Evolutionary conservation across 345 rosid species (phyloP), one percentile per base, ranked within the genome.

Genomic region (Pseudoturritis turrita): DNA sequence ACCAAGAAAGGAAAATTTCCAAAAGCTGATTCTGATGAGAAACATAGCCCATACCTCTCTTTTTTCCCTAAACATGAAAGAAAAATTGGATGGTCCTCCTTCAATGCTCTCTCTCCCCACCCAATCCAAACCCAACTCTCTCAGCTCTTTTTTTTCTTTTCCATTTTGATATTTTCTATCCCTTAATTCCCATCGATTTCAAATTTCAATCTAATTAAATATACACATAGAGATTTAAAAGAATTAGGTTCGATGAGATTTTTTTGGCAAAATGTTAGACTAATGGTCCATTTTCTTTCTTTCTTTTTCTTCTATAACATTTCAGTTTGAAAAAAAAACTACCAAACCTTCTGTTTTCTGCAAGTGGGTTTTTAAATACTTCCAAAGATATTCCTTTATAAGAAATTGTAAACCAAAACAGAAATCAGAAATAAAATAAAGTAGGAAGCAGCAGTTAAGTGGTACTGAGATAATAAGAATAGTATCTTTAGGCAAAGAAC

Each of bases 281-380:
- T 54, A 55, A 78, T 69, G 76, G 87, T 84, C 81, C 67, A 74
- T 70, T 82, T 79, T 39, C 17, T 62, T 75, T 60, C 51, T 75
- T 69, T 59, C 71, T 62, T 74, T 82, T 56, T 39, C 25, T 37
- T 65, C n/a, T 15, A 44, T 72, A 77, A 80, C 74, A 74, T 63
- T 74, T 68, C 70, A 53, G 65, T 72, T 74, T 63, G 46, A 76
- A 62, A 71, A 78, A 37, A 78, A 60, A 66, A 45, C 23, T 55
- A 79, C 81, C 80, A 70, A 68, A 56, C 59, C 71, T 82, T 81
- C 81, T 82, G 58, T 81, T 81, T 81, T 74, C 82, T 82, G 83
- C 84, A 79, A 83, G 74, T 50, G 71, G 62, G 47, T 37, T 70
- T 43, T 25, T 2, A 51, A 26, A 70, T 76, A 62, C 70, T 62